These are phyloP conservation scores for Fusarium odoratissimum DNA, from an alignment of 2,329 filamentous ascomycete species.

Conservation along the genomic window DNA sequence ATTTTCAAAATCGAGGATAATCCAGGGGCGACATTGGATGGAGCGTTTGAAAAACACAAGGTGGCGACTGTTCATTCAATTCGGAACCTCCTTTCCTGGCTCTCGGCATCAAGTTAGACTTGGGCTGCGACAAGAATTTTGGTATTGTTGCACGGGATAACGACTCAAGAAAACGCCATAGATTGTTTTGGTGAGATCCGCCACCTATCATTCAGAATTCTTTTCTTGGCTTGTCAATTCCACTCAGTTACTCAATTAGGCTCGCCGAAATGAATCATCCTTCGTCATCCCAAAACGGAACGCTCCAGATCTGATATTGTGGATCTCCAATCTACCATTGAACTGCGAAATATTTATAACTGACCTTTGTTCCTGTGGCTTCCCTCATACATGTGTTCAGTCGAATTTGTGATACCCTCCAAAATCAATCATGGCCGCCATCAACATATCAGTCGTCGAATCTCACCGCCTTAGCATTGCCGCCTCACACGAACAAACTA, in stretches of 20 bases:
- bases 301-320: background rate
- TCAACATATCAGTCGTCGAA: background rate
- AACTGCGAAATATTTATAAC: background rate
- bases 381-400: too few species aligned
- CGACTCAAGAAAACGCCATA: background rate
- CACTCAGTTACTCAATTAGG: background rate
- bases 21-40: background rate
- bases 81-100: constrained; percentile 16
- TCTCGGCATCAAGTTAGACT: background rate
- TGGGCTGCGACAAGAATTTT: too few species aligned
- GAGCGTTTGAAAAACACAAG: background rate
- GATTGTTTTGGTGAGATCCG: accelerated
- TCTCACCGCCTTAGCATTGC: background rate
- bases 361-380: too few species aligned
- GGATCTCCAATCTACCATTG: too few species aligned
- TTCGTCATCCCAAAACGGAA: background rate
- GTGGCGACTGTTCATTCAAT: constrained; percentile 25
- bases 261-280: background rate
- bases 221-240: background rate
- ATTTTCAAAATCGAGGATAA: constrained; percentile 14
- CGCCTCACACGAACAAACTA: background rate
- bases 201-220: background rate
- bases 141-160: background rate
- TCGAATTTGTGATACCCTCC: accelerated
- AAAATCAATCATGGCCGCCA: background rate